Evolutionary conservation across 768 basidiomycete species (phyloP).

Genomic region (Chiua virens): DNA sequence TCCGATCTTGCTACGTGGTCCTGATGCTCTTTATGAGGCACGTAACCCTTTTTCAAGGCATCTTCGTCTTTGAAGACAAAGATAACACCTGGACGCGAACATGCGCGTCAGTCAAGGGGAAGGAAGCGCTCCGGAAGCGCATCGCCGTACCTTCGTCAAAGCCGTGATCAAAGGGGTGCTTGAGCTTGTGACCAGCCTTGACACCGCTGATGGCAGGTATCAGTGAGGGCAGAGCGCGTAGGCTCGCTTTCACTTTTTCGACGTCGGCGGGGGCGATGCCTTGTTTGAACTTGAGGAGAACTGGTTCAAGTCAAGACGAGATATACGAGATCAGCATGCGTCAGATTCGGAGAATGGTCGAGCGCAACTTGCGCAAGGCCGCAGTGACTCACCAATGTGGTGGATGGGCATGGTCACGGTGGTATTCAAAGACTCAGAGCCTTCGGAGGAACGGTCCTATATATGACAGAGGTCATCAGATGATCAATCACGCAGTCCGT

Average conservation of each 20-base stretch:
- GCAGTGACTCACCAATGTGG: slow-evolving; percentile 22
- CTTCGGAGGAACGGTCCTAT: no score
- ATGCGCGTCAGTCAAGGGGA: no score
- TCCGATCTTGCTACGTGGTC: slow-evolving; percentile 1
- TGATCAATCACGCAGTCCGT: background rate
- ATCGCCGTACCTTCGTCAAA: slow-evolving; percentile 22
- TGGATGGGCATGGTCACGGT: slow-evolving; percentile 18
- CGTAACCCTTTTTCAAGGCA: slow-evolving; percentile 10
- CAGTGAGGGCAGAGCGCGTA: slow-evolving; percentile 11
- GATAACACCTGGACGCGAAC: slow-evolving; percentile 15
- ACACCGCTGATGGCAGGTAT: slow-evolving; percentile 19
- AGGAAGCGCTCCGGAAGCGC: no score
- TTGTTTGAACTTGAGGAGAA: slow-evolving; percentile 24
- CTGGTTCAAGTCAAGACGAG: background rate
- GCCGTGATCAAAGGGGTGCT: slow-evolving; percentile 19
- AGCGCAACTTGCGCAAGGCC: no score
- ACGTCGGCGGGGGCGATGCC: slow-evolving; percentile 7
- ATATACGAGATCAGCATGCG: no score
- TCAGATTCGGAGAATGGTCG: no score
- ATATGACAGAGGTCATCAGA: background rate
- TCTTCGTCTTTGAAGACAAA: slow-evolving; percentile 21
- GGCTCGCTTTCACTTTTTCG: background rate
- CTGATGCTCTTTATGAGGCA: slow-evolving; percentile 13
- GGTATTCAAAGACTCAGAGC: background rate
- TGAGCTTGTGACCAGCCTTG: slow-evolving; percentile 13